A percentile compares a stretch with the other conserved stretches of the same genome.
These are phyloP conservation scores for Herpetomonas tarakana DNA, from an alignment of 208 protist genomes.

Conservation along the genomic window DNA sequence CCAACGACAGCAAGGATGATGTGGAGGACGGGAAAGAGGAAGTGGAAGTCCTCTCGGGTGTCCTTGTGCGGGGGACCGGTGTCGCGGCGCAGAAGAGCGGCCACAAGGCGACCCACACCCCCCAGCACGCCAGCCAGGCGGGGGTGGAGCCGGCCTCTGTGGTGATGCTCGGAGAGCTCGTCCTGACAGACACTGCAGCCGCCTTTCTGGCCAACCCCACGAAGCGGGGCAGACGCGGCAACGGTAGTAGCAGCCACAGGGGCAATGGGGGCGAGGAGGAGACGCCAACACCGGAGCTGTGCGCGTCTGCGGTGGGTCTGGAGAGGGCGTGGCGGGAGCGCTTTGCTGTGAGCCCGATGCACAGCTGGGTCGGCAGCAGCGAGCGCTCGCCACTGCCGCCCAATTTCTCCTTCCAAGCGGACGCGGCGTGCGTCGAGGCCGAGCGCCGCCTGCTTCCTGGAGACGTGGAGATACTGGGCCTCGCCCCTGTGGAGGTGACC, in stretches of 20 bases:
- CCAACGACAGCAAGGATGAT: too few species aligned
- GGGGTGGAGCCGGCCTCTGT: constrained; percentile 19
- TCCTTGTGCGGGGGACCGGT: too few species aligned
- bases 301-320: constrained; percentile 28
- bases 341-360: constrained; percentile 46
- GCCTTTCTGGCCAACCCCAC: constrained; percentile 17
- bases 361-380: constrained; percentile 25
- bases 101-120: too few species aligned
- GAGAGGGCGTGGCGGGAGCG: constrained; percentile 46
- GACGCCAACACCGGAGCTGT: constrained; percentile 6
- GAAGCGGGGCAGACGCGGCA: constrained; percentile 3
- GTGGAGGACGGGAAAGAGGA: too few species aligned
- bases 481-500: constrained; percentile 36
- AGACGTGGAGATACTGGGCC: constrained; percentile 48
- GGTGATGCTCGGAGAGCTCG: constrained; percentile 62
- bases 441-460: constrained; percentile 9
- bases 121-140: too few species aligned
- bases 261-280: constrained; percentile 7
- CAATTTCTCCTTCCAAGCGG: constrained; percentile 11
- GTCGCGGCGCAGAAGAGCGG: too few species aligned
- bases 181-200: constrained; percentile 37
- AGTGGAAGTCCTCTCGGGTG: constrained; percentile 18
- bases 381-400: constrained; percentile 12
- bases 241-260: constrained; percentile 7
- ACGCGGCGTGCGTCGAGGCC: constrained; percentile 14